These are phyloP conservation scores for Globisporangium nunn DNA, from an alignment of 352 stramenopile species.

Conservation along the genomic window DNA sequence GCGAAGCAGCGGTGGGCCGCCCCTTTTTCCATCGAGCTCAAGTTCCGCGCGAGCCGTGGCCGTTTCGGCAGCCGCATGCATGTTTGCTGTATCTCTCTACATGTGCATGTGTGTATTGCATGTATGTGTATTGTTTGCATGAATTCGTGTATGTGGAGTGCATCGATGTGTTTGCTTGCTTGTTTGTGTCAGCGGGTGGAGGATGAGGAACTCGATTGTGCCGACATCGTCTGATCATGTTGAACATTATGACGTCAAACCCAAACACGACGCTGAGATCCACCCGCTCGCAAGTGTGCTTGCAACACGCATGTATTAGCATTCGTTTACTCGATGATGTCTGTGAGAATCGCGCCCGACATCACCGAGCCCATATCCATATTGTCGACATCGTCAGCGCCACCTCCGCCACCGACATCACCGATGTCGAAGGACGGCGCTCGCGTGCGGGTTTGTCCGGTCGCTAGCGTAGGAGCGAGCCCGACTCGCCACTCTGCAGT, in stretches of 20 bases:
- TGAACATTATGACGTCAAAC: constrained; percentile 8
- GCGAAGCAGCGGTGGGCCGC: too few species aligned
- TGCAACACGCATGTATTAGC: background rate
- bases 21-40: background rate
- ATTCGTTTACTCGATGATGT: background rate
- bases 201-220: constrained; percentile 5
- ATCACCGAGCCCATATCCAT: background rate
- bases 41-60: background rate
- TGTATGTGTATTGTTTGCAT: background rate
- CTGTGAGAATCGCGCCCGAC: background rate
- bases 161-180: background rate
- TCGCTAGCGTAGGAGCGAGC: too few species aligned
- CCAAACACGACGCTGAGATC: constrained; percentile 3
- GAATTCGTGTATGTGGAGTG: background rate
- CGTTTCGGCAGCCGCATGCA: too few species aligned
- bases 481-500: too few species aligned
- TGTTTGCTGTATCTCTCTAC: too few species aligned
- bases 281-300: background rate
- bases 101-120: background rate
- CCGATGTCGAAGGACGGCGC: too few species aligned
- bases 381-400: too few species aligned
- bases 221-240: constrained; percentile 10
- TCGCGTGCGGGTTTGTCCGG: too few species aligned
- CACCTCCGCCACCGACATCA: too few species aligned
- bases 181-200: background rate